Evolutionary conservation across 1,284 basidiomycete genomes (phyloP).

Genomic region (Ganoderma lucidum): DNA sequence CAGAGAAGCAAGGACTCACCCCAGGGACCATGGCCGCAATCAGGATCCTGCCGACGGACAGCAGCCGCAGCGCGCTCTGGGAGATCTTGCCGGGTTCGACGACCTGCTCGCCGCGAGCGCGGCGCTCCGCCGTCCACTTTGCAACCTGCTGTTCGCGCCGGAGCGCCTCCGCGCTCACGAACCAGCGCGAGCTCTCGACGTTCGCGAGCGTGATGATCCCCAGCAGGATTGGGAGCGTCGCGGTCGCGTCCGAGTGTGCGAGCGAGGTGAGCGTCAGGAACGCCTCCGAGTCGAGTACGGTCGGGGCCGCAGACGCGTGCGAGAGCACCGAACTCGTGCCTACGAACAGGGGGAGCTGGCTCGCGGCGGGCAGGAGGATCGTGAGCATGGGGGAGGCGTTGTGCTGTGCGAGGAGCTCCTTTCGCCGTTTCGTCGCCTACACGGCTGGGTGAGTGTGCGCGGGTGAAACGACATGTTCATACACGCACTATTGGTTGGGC

Average conservation of each 20-base stretch:
- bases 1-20: constrained; percentile 51
- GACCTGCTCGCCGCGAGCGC: constrained; percentile 47
- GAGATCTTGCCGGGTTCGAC: constrained; percentile 63
- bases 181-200: constrained; percentile 79
- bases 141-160: constrained; percentile 57
- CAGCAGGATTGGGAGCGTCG: constrained; percentile 72
- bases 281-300: constrained; percentile 75
- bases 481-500: constrained; percentile 48
- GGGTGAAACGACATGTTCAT: not conserved
- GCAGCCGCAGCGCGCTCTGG: constrained; percentile 64
- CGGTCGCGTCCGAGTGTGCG: constrained; percentile 75
- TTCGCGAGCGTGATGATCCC: constrained; percentile 81
- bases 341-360: constrained; percentile 80
- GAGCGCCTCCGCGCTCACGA: constrained; percentile 62
- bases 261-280: constrained; percentile 77
- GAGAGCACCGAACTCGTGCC: constrained; percentile 67
- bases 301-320: constrained; percentile 62
- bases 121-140: constrained; percentile 50
- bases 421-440: constrained; percentile 64
- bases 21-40: constrained; percentile 83
- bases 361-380: constrained; percentile 66
- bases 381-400: constrained; percentile 66
- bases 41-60: constrained; percentile 78
- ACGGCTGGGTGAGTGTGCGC: constrained; percentile 24
- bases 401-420: constrained; percentile 65